phyloP scores from a whole-genome alignment of 1,139 yeast genomes.

The Saccharomycopsis hybrid region DNA sequence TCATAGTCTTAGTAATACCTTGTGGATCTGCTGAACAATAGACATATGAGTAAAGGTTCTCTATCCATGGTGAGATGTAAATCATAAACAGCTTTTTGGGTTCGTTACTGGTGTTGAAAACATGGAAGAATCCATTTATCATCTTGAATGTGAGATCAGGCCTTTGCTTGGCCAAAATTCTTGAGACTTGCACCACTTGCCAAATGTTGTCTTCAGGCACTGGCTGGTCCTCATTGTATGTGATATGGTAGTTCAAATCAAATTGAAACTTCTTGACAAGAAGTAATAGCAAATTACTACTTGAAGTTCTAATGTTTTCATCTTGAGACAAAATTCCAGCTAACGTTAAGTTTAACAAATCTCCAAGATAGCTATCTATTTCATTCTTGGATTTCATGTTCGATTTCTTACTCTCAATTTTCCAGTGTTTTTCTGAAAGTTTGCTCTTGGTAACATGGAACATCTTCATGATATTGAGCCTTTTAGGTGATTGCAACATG shows the following conservation, averaged over 20 bases:
- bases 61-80: slow-evolving; percentile 71
- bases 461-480: slow-evolving; percentile 62
- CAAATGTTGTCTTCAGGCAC: slow-evolving; percentile 67
- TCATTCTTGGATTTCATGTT: neutral
- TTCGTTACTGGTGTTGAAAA: slow-evolving; percentile 35
- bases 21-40: slow-evolving; percentile 45
- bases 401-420: neutral
- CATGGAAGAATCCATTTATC: slow-evolving; percentile 52
- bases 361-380: slow-evolving; percentile 7
- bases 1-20: slow-evolving; percentile 59
- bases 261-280: neutral
- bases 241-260: neutral
- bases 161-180: slow-evolving; percentile 44
- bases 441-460: slow-evolving; percentile 48
- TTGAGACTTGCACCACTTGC: slow-evolving; percentile 55
- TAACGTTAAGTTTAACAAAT: slow-evolving; percentile 30
- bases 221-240: slow-evolving; percentile 40
- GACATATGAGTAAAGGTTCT: slow-evolving; percentile 54
- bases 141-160: slow-evolving; percentile 61
- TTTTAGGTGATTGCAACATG: slow-evolving; percentile 52
- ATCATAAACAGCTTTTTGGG: slow-evolving; percentile 34
- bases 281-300: slow-evolving; percentile 56
- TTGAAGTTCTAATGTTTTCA: slow-evolving; percentile 53
- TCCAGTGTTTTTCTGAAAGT: neutral
- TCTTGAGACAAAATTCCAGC: slow-evolving; percentile 59